Base-by-base conservation (phyloP, 2,329 filamentous ascomycete genomes). In the Fusarium sublunatum region DNA sequence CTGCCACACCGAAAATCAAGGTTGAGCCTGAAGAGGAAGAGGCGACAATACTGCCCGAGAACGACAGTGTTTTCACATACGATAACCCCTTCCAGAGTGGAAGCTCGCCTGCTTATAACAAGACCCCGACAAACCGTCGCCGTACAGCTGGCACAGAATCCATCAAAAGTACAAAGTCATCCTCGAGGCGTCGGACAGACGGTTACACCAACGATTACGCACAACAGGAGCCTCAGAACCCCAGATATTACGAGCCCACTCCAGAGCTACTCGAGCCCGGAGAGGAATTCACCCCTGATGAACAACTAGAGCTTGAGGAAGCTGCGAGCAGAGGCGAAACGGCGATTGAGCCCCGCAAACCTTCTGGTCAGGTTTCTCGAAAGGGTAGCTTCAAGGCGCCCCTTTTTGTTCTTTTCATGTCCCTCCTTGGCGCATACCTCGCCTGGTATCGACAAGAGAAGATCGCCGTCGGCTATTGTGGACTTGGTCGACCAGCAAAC, bases 271-370 rank as follows among this genome's bases (percentile, higher is more conserved):
- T 91, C 6, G 89, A 93, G 59, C 82, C 88, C 0, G 91, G 91
- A 4, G 95, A 98, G 75, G 95, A 99, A 72, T 99, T 98, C 67
- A 97, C 93, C 1, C 91, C 93, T 0, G 92, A 97, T 63, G 94
- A 92, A 72, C 91, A 93, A 76, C 80, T 96, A 11, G 92, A 93
- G 64, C 79, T 97, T 41, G 86, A 89, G 47, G 90, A 93, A 64
- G 85, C 89, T 46, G 85, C 84, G 5, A 79, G 79, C 53, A 79
- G 82, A 43, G 85, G 86, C 42, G 75, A 86, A 61, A 72, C 78
- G 43, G 76, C 78, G 6, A 65, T 82, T 9, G 67, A 78, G n/a
- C 75, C 79, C 34, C 72, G 82, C 53, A 77, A 81, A 29, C 75
- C 80, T 13, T 75, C 79, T 19, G 64, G 46, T 7, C 71, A 72